Evolutionary conservation across 176 grass and related monocot genomes (phyloP).

Genomic region (Ensete ventricosum): DNA sequence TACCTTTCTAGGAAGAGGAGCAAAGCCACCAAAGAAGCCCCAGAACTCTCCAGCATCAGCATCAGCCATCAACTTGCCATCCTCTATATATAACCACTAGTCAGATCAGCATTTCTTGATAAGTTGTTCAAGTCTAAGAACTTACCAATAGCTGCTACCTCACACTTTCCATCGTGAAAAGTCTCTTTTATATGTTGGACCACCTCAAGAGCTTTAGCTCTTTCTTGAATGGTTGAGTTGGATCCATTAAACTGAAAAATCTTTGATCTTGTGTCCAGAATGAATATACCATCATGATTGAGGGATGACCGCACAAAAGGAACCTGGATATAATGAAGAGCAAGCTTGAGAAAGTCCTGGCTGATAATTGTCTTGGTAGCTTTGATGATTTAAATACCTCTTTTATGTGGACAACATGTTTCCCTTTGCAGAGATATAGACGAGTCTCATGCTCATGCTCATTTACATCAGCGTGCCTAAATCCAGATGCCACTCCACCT

Average conservation of each 20-base stretch:
- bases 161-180: constrained; percentile 48
- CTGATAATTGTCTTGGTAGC: neutral
- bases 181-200: constrained; percentile 73
- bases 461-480: constrained; percentile 20
- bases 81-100: constrained; percentile 5
- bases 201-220: constrained; percentile 75
- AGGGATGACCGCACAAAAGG: constrained; percentile 50
- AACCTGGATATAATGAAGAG: constrained; percentile 27
- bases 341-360: neutral
- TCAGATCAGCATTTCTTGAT: neutral
- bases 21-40: constrained; percentile 30
- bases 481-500: constrained; percentile 37
- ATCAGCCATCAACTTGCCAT: constrained; percentile 24
- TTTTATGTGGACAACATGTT: constrained; percentile 63
- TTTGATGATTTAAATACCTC: constrained; percentile 37
- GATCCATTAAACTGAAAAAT: constrained; percentile 73
- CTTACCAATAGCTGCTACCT: constrained; percentile 66
- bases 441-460: neutral
- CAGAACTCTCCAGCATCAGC: constrained; percentile 27
- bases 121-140: constrained; percentile 1
- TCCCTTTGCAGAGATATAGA: constrained; percentile 69
- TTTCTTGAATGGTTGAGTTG: constrained; percentile 63
- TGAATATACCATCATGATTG: constrained; percentile 60
- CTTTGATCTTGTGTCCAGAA: constrained; percentile 62
- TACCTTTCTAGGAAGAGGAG: constrained; percentile 17